These are phyloP conservation scores for Neopestalotiopsis rosae DNA, from an alignment of 2,329 filamentous ascomycete species.

Conservation along the genomic window DNA sequence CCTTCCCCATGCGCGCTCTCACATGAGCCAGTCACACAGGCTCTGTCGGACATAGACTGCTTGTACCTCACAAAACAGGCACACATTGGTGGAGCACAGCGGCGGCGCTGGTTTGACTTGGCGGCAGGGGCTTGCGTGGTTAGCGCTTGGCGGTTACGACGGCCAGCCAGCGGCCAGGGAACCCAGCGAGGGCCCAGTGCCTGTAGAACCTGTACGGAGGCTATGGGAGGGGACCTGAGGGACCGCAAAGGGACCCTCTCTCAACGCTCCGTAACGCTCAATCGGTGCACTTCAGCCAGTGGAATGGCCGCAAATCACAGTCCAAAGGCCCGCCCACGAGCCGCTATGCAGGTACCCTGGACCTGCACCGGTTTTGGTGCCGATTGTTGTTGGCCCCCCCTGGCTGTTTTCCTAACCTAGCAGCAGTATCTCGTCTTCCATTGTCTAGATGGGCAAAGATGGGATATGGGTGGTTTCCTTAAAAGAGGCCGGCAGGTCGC, in stretches of 20 bases:
- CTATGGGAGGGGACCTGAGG: neutral
- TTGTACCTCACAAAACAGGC: conserved; percentile 6
- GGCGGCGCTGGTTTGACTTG: conserved; percentile 32
- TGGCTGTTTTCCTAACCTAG: neutral
- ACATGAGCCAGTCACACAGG: conserved; percentile 11
- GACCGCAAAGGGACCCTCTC: neutral
- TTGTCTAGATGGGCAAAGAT: conserved; percentile 5
- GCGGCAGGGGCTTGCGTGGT: conserved; percentile 27
- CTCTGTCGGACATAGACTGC: conserved; percentile 3
- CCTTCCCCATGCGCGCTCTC: neutral
- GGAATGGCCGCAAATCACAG: conserved; percentile 2
- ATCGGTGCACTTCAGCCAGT: conserved; percentile 9
- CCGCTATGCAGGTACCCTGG: conserved; percentile 15
- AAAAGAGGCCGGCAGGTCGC: conserved; percentile 4
- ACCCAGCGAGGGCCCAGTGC: neutral
- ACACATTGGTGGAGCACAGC: conserved; percentile 26
- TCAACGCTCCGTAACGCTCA: conserved; percentile 2
- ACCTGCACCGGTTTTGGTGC: neutral
- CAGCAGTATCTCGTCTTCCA: neutral
- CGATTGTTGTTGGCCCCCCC: neutral
- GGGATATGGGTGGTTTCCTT: conserved; percentile 9
- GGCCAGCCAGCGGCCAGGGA: neutral
- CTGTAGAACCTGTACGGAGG: neutral
- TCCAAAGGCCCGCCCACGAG: neutral
- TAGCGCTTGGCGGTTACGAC: conserved; percentile 21